Percentiles rank a stretch among this genome's conserved stretches.
phyloP scores from a whole-genome alignment of 805 yeast genomes.

The Teunomyces panamensis region DNA sequence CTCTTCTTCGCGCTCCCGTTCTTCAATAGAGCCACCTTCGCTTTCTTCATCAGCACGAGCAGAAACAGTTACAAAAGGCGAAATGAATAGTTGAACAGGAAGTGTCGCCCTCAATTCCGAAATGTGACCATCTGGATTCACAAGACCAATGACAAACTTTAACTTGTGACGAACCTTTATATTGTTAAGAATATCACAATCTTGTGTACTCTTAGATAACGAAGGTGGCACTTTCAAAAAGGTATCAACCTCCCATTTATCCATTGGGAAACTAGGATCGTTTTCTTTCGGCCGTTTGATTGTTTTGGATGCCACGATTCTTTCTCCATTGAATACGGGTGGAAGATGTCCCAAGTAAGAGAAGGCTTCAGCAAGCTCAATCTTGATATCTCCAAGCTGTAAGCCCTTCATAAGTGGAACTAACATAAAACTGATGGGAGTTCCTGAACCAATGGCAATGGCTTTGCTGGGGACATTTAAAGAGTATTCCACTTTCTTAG shows the following conservation, averaged over 20 bases:
- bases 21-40: constrained; percentile 8
- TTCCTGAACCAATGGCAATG: constrained; percentile 79
- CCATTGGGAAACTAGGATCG: constrained; percentile 45
- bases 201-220: constrained; percentile 78
- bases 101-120: constrained; percentile 89
- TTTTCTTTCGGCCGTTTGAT: constrained; percentile 42
- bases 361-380: constrained; percentile 66
- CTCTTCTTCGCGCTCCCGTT: constrained; percentile 12
- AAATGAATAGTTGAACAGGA: constrained; percentile 72
- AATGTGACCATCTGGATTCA: constrained; percentile 88
- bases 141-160: constrained; percentile 72
- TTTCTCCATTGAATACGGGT: constrained; percentile 59
- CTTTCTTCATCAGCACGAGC: constrained; percentile 37
- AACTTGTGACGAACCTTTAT: constrained; percentile 87
- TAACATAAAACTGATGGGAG: constrained; percentile 65
- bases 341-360: constrained; percentile 58
- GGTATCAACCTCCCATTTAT: constrained; percentile 70
- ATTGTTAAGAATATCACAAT: constrained; percentile 66
- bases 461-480: constrained; percentile 86
- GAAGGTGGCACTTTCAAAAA: constrained; percentile 66
- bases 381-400: constrained; percentile 66
- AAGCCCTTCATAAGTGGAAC: constrained; percentile 84
- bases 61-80: constrained; percentile 75
- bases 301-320: constrained; percentile 50
- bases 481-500: constrained; percentile 85